Conservation (phyloP, 2,329 filamentous ascomycete species). For the Clonostachys solani region DNA sequence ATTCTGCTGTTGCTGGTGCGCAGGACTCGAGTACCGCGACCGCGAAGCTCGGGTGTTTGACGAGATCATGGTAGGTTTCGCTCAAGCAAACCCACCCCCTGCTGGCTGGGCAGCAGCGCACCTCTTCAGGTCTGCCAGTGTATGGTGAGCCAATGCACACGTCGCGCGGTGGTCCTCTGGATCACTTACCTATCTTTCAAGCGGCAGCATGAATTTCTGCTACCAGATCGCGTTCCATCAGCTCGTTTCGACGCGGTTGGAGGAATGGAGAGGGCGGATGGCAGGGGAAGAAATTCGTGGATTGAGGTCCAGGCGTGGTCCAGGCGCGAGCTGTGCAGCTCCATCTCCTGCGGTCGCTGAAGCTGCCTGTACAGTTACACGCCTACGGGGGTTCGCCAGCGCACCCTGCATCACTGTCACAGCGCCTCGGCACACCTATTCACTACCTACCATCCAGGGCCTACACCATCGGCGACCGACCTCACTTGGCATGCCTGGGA, state of each 20-base stretch:
- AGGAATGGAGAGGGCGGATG: conserved; percentile 13
- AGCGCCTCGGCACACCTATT: too few relatives aligned
- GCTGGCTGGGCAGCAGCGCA: conserved; percentile 12
- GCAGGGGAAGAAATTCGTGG: conserved; percentile 9
- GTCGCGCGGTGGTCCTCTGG: background rate
- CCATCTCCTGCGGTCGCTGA: too few relatives aligned
- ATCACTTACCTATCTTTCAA: conserved; percentile 18
- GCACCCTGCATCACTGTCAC: too few relatives aligned
- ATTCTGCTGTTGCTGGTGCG: conserved; percentile 16
- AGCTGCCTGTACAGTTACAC: too few relatives aligned
- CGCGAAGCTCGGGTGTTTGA: conserved; percentile 44
- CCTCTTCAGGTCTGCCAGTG: conserved; percentile 18
- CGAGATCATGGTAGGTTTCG: conserved; percentile 23
- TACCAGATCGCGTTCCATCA: conserved; percentile 20
- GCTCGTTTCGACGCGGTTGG: conserved; percentile 21
- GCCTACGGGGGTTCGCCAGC: too few relatives aligned
- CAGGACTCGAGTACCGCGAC: conserved; percentile 54
- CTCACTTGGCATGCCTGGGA: too few relatives aligned
- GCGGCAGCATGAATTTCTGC: conserved; percentile 23
- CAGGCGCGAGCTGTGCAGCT: too few relatives aligned
- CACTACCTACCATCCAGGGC: too few relatives aligned
- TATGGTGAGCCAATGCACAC: conserved; percentile 7
- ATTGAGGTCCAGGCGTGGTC: background rate
- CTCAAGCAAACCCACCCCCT: background rate
- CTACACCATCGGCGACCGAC: too few relatives aligned